Conservation (phyloP, 345 rosid genomes). For the Citropsis articulata region DNA sequence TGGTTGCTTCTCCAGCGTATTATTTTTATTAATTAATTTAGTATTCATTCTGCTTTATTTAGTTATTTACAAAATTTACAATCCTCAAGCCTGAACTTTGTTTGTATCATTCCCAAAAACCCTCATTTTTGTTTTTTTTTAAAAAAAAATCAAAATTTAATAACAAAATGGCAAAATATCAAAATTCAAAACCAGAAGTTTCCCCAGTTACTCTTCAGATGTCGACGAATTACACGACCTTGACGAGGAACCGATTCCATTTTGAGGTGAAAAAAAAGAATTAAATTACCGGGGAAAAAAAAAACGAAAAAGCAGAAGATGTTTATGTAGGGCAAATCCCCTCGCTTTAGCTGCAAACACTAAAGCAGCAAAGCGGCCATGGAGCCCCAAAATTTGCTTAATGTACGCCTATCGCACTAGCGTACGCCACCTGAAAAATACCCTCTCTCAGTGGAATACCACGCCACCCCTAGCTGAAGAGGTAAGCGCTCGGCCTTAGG, state of each 20-base stretch:
- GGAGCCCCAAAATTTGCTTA: constrained; percentile 29
- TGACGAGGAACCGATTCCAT: background rate
- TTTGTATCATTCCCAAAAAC: background rate
- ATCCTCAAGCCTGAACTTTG: too few relatives aligned
- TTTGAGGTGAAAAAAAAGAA: background rate
- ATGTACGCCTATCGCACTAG: constrained; percentile 49
- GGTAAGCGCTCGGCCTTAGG: constrained; percentile 62
- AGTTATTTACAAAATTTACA: too few relatives aligned
- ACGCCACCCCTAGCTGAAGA: constrained; percentile 45
- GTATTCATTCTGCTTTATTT: too few relatives aligned
- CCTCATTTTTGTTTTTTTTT: background rate
- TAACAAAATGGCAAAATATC: background rate
- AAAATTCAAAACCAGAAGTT: background rate
- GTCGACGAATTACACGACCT: background rate
- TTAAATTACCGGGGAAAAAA: background rate
- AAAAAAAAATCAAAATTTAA: background rate
- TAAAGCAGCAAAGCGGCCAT: constrained; percentile 46
- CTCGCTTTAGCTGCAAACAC: constrained; percentile 36
- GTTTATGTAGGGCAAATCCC: constrained; percentile 36
- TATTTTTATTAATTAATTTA: background rate
- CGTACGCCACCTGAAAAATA: constrained; percentile 42
- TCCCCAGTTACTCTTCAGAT: background rate
- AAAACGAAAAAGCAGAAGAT: background rate
- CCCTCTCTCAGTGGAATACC: constrained; percentile 55
- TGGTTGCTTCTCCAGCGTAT: background rate